phyloP scores from a whole-genome alignment of 2,329 filamentous ascomycete genomes.

The Stachybotrys chlorohalonatus region DNA sequence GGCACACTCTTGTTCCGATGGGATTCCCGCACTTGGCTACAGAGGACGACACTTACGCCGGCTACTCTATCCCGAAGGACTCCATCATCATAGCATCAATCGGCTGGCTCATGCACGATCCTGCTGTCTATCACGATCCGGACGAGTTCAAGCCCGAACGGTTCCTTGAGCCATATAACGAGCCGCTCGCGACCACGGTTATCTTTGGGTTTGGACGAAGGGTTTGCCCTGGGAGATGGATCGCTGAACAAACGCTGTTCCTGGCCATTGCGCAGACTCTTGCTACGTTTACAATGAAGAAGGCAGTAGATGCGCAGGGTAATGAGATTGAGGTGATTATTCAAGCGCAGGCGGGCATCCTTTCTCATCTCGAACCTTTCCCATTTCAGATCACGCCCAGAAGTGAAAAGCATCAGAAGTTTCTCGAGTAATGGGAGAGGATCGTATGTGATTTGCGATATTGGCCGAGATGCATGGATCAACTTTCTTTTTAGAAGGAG shows the following conservation, averaged over 20 bases:
- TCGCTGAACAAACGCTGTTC: not conserved
- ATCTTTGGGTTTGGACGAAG: not conserved
- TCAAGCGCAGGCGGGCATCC: not conserved
- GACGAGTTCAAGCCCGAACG: not conserved
- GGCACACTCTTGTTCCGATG: slow-evolving; percentile 5
- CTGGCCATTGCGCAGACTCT: not conserved
- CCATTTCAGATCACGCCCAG: not conserved
- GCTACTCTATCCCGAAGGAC: slow-evolving; percentile 4
- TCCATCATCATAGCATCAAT: not conserved
- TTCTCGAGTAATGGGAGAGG: not conserved
- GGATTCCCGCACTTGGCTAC: slow-evolving; percentile 4
- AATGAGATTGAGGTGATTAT: not conserved
- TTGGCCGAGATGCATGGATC: no score
- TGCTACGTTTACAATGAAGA: not conserved
- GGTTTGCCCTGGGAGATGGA: not conserved
- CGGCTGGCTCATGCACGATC: not conserved
- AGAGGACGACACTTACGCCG: slow-evolving; percentile 4
- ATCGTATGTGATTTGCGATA: not conserved
- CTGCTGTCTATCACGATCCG: not conserved
- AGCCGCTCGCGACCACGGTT: not conserved
- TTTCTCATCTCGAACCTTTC: not conserved
- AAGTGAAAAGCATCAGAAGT: not conserved
- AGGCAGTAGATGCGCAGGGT: not conserved
- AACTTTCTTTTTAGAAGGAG: no score
- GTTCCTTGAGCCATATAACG: not conserved